phyloP scores from a whole-genome alignment of 257 asterid species.

The Solanum megistacrolobum region DNA sequence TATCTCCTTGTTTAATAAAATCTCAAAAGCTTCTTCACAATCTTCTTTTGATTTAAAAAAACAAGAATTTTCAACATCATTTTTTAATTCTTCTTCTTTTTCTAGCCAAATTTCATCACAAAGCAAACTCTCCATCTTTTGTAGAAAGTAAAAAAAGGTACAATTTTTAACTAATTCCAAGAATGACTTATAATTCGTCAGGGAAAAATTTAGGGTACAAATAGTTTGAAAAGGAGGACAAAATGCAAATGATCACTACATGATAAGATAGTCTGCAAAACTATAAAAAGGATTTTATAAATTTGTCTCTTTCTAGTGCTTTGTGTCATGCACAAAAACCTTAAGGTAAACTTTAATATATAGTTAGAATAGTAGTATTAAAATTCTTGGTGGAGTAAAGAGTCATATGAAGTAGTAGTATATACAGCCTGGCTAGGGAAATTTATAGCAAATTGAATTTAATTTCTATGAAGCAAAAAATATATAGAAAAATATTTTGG shows the following conservation, averaged over 20 bases:
- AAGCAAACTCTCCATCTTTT: conserved; percentile 32
- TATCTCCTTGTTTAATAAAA: conserved; percentile 30
- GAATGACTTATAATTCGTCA: not conserved
- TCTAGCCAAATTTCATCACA: conserved; percentile 55
- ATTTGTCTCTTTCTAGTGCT: not conserved
- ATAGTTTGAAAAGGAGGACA: not conserved
- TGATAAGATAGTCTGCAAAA: not conserved
- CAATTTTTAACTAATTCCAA: not conserved
- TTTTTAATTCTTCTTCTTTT: not conserved
- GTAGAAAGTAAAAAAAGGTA: not conserved
- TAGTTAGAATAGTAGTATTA: not conserved
- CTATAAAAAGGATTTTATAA: not conserved
- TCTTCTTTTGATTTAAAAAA: conserved; percentile 17
- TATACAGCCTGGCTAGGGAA: not conserved
- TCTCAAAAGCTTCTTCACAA: conserved; percentile 21
- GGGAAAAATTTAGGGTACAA: not conserved
- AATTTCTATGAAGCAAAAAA: not conserved
- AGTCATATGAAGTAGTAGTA: not conserved
- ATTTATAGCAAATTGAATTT: not conserved
- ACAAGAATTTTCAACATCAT: not conserved
- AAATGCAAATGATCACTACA: not conserved
- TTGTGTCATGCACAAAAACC: not conserved
- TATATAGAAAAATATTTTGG: not conserved
- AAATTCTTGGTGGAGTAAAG: not conserved
- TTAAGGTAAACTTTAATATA: not conserved